Evolutionary conservation across 2,329 filamentous ascomycete species (phyloP).

Genomic region (Talaromyces atroroseus): DNA sequence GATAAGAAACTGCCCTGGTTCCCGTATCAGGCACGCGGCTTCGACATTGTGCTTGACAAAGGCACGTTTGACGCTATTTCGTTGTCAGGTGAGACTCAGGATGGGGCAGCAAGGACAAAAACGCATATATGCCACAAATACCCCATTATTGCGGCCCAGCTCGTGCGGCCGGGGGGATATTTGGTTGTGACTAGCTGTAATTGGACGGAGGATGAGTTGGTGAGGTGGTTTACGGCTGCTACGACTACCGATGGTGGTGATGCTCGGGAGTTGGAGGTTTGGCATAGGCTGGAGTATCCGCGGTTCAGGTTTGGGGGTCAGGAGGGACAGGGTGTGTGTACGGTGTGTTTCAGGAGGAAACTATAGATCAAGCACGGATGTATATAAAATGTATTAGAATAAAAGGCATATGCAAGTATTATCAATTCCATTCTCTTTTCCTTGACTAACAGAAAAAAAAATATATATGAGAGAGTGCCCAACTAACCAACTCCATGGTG

Average conservation of each 20-base stretch:
- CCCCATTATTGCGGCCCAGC: slow-evolving; percentile 57
- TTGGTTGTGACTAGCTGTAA: slow-evolving; percentile 94
- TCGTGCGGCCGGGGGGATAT: slow-evolving; percentile 66
- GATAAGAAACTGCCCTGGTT: slow-evolving; percentile 30
- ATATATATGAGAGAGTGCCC: no score
- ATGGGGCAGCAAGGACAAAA: not conserved
- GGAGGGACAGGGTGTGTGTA: slow-evolving; percentile 16
- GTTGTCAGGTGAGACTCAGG: slow-evolving; percentile 43
- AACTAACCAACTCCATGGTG: not conserved
- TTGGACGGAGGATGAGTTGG: slow-evolving; percentile 88
- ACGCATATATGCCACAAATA: slow-evolving; percentile 68
- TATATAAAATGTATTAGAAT: not conserved
- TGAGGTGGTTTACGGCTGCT: slow-evolving; percentile 64
- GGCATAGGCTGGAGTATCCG: slow-evolving; percentile 69
- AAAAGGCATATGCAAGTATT: not conserved
- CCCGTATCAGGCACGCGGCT: slow-evolving; percentile 49
- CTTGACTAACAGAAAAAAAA: not conserved
- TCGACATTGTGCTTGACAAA: slow-evolving; percentile 94
- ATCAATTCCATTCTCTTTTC: not conserved
- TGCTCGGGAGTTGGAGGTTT: slow-evolving; percentile 51
- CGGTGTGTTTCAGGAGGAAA: slow-evolving; percentile 15
- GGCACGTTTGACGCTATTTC: slow-evolving; percentile 95
- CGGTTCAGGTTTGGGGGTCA: slow-evolving; percentile 51
- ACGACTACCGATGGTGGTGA: not conserved
- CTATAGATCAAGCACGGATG: not conserved